Base-by-base conservation (phyloP, 2,329 filamentous ascomycete species). In the Penicillium sp. region DNA sequence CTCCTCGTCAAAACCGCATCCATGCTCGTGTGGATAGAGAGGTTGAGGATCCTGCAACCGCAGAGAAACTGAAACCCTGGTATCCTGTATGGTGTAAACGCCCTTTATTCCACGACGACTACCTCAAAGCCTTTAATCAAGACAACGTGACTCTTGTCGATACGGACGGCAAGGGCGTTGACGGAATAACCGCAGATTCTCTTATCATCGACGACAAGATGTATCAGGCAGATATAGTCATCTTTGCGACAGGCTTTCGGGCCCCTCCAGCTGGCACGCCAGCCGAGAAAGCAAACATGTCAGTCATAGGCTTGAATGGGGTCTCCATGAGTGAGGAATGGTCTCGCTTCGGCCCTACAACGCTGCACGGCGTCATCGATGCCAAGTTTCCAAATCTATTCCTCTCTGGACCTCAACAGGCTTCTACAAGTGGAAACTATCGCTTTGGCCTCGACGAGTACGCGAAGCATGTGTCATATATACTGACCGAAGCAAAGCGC, bases 11-110 rank as follows among this genome's bases (percentile, higher is more conserved):
- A 31, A 76, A 83, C n/a, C 56, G 65, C 3, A 67, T 82, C 9
- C 77, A 82, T 1, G 69, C 67, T 3, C 76, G 80, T 5, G 71
- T 79, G 3, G 78, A 80, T 13, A 62, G 73, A 0, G 66, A 80
- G 26, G 82, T 86, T 14, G 68, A 78, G 39, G 79, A 86, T 62
- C 68, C 70, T 10, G 70, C 69, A 1, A 83, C 78, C 0, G 84
- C 84, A 0, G 75, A 76, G 35, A 76, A 73, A 9, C 75, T 86
- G 10, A 83, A 84, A 65, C 73, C 82, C 0, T 86, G 82, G 81
- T 87, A 86, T 64, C 78, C 82, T 0, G 67, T 69, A 0, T 86
- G 81, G 80, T 87, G 85, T 75, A 88, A 88, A 69, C 79, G 85
- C 0, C 84, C 84, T 2, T 77, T 74, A 24, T 86, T 86, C 43